Evolutionary conservation across 2,329 filamentous ascomycete genomes (phyloP), one percentile per base, ranked within the genome.

Genomic region (Trichoderma brevicompactum): DNA sequence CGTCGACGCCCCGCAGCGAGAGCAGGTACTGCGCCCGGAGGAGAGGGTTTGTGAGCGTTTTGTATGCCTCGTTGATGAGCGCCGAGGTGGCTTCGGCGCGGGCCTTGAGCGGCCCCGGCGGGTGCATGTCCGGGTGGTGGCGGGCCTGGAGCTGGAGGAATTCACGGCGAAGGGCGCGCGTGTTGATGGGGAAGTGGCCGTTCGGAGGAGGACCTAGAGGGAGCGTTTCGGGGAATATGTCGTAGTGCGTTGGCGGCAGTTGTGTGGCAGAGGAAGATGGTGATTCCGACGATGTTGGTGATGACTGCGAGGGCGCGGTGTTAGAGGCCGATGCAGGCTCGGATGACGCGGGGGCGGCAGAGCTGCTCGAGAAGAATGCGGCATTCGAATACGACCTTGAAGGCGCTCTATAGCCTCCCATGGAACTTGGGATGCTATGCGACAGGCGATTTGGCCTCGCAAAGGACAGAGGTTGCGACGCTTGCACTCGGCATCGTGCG

Each of bases 31-130:
- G 92, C n/a, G 94, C 94, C 28, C 95, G 87, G 54, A 86, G 78
- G 12, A 99, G 81, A 15, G 95, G 94, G 70, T 89, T 87, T 56
- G 86, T 81, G 0, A 99, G 85, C 2, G 94, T 97, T 73, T 87
- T 89, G 83, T 96, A 98, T 0, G 95, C 95, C 70, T 93, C 89
- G 82, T 98, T 98, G 76, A 98, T 94, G 32, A 87, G 85, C 7
- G 92, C 86, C 9, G 91, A 95, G n/a, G 89, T 81, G 0, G 88
- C 90, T 76, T 96, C 92, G 19, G 93, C 92, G 54, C 84, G 73
- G 71, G 79, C 71, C 79, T 89, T 82, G 76, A 82, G 73, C 75
- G 82, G 19, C 2, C 38, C 46, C 70, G 83, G 69, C 70, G 86
- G 81, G 74, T 84, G 81, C 67, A 89, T 81, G 76, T 95, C 92